Conservation (phyloP, 768 basidiomycete genomes). For the Hypsizygus marmoreus region DNA sequence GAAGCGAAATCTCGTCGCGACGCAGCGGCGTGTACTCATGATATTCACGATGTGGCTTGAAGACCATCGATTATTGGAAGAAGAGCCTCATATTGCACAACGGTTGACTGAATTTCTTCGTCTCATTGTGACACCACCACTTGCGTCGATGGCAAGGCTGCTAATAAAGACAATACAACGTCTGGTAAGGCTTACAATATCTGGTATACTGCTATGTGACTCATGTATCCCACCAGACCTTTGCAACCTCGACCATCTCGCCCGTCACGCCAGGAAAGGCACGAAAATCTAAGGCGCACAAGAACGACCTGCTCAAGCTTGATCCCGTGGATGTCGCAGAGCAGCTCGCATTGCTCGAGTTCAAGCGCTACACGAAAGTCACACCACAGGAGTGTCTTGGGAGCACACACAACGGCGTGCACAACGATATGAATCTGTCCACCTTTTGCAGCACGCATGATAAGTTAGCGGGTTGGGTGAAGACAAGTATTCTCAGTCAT, state of each 20-base stretch:
- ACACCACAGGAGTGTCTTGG: conserved; percentile 73
- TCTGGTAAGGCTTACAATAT: conserved; percentile 58
- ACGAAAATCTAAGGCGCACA: conserved; percentile 50
- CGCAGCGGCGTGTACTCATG: conserved; percentile 61
- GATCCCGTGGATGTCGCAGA: conserved; percentile 75
- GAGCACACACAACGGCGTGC: conserved; percentile 50
- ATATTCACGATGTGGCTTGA: conserved; percentile 64
- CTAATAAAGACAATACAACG: conserved; percentile 56
- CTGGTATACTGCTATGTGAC: too few relatives aligned
- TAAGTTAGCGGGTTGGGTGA: conserved; percentile 67
- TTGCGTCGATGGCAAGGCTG: conserved; percentile 46
- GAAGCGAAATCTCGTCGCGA: conserved; percentile 63
- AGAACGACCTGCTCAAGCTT: conserved; percentile 63
- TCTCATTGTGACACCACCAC: conserved; percentile 39
- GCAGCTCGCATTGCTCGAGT: conserved; percentile 80
- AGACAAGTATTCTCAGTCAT: conserved; percentile 55
- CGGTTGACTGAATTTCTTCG: conserved; percentile 58
- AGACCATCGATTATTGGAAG: conserved; percentile 59
- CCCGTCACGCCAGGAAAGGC: conserved; percentile 33
- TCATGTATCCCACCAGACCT: conserved; percentile 44
- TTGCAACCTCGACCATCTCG: conserved; percentile 31
- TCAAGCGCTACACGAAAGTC: conserved; percentile 66
- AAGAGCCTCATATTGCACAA: conserved; percentile 62
- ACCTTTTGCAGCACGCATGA: conserved; percentile 64
- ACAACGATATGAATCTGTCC: conserved; percentile 43